Evolutionary conservation across 805 yeast species (phyloP), one percentile per base, ranked within the genome.

Genomic region (Candida anglica): DNA sequence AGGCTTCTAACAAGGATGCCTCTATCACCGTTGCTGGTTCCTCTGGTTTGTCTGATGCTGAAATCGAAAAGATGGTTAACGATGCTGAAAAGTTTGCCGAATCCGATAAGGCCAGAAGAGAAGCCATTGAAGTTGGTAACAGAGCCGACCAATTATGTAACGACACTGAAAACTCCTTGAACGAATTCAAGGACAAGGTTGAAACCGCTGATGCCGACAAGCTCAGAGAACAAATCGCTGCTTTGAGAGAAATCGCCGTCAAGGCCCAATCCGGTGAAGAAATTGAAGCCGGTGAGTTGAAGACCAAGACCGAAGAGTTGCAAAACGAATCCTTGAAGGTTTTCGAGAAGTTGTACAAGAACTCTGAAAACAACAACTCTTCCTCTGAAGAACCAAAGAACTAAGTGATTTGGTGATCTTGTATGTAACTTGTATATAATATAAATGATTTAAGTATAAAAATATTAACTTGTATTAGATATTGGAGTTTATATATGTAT

Each of bases 11-110:
- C 73, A 88, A 88, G 77, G 89, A 85, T 50, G 88, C 96, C 38
- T 86, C 95, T 41, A 89, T 88, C 68, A 88, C 96, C 33, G 96
- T 88, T 46, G 95, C 95, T 48, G 97, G 96, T 48, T 85, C 95
- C 38, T 86, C 95, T 30, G 97, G 96, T 65, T 72, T 88, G 61
- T 80, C 89, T 47, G 93, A 87, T 56, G 59, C 83, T 40, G 96
- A 88, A 72, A 84, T 88, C 58, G 95, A 87, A 66, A 77, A 81
- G 64, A 81, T 89, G 86, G 91, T 88, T 41, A 78, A 73, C 65
- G 95, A 86, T 52, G 94, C 96, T 53, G 94, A 86, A 71, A 81
- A 81, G 66, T 81, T 71, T 70, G 85, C 87, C 53, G 88, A 85
- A 61, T 77, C 85, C 51, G 97, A 88, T 72, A 80, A 83, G 72